phyloP scores from a whole-genome alignment of 148 eudicot genomes.

The Drosera capensis region DNA sequence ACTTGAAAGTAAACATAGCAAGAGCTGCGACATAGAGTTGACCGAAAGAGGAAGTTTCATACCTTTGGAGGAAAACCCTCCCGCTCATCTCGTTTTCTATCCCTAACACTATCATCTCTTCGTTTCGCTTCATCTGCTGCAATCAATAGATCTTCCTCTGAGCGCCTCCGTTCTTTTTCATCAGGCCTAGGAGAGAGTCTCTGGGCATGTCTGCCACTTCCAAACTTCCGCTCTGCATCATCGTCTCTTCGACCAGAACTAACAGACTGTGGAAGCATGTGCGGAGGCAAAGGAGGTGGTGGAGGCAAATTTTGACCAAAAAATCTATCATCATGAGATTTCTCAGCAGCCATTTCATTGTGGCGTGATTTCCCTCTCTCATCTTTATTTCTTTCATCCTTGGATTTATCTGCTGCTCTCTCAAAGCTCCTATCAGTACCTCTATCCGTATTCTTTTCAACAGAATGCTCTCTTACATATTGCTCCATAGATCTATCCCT shows the following conservation, averaged over 20 bases:
- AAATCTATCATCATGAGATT: slow-evolving; percentile 71
- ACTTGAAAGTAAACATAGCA: too few species aligned
- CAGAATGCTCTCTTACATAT: slow-evolving; percentile 75
- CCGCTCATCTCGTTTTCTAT: slow-evolving; percentile 88
- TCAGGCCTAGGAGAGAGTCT: slow-evolving; percentile 94
- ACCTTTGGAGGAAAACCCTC: slow-evolving; percentile 52
- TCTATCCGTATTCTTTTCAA: slow-evolving; percentile 56
- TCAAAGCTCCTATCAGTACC: slow-evolving; percentile 54
- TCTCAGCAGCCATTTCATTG: slow-evolving; percentile 46
- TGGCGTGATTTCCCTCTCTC: slow-evolving; percentile 61
- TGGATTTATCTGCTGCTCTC: slow-evolving; percentile 36
- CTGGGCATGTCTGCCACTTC: slow-evolving; percentile 57
- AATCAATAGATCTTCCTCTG: slow-evolving; percentile 57
- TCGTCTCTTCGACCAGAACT: slow-evolving; percentile 72
- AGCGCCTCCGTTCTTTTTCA: slow-evolving; percentile 83
- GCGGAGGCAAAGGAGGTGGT: slow-evolving; percentile 92
- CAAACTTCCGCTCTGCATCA: slow-evolving; percentile 76
- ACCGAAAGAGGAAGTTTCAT: slow-evolving; percentile 5
- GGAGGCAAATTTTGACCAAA: slow-evolving; percentile 85
- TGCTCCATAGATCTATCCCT: slow-evolving; percentile 83
- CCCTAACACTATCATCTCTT: slow-evolving; percentile 86
- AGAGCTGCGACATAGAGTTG: too few species aligned
- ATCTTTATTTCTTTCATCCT: slow-evolving; percentile 79
- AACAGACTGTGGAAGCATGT: slow-evolving; percentile 76
- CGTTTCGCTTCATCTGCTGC: slow-evolving; percentile 70